Evolutionary conservation across 2,329 filamentous ascomycete genomes (phyloP).

Genomic region (Dothideomycetidae sp.): DNA sequence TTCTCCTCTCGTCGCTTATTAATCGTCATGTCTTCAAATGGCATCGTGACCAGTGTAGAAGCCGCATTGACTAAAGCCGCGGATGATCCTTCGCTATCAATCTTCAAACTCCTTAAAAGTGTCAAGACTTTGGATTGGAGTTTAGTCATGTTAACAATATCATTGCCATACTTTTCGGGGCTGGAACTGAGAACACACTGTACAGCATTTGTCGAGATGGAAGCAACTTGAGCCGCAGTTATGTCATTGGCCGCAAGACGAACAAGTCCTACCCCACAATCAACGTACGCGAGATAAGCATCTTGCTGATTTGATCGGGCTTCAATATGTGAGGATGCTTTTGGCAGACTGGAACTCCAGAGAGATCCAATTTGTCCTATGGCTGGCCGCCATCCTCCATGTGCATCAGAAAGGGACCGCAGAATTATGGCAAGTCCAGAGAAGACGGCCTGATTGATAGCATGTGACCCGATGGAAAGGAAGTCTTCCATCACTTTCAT

Average conservation of each 20-base stretch:
- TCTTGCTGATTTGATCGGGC: conserved; percentile 47
- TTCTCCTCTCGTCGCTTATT: conserved; percentile 25
- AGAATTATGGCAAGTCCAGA: conserved; percentile 27
- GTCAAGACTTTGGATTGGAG: conserved; percentile 58
- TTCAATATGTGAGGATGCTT: conserved; percentile 10
- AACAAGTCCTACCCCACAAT: conserved; percentile 63
- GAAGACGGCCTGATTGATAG: conserved; percentile 30
- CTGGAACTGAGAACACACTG: conserved; percentile 58
- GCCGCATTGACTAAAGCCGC: conserved; percentile 55
- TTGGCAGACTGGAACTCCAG: conserved; percentile 21
- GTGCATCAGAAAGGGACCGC: conserved; percentile 16
- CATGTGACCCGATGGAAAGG: conserved; percentile 26
- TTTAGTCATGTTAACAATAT: conserved; percentile 58
- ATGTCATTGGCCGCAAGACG: conserved; percentile 54
- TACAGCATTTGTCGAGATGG: conserved; percentile 58
- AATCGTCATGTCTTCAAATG: conserved; percentile 36
- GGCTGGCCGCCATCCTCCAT: conserved; percentile 17
- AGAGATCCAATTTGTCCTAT: conserved; percentile 18
- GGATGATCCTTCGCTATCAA: conserved; percentile 49
- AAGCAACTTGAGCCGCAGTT: conserved; percentile 45
- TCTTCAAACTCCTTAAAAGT: conserved; percentile 52
- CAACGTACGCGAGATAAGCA: conserved; percentile 72
- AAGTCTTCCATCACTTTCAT: conserved; percentile 50
- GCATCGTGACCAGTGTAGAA: conserved; percentile 55
- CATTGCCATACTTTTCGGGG: conserved; percentile 51